Conservation (phyloP, 345 rosid species). For the Garcia nutans region DNA sequence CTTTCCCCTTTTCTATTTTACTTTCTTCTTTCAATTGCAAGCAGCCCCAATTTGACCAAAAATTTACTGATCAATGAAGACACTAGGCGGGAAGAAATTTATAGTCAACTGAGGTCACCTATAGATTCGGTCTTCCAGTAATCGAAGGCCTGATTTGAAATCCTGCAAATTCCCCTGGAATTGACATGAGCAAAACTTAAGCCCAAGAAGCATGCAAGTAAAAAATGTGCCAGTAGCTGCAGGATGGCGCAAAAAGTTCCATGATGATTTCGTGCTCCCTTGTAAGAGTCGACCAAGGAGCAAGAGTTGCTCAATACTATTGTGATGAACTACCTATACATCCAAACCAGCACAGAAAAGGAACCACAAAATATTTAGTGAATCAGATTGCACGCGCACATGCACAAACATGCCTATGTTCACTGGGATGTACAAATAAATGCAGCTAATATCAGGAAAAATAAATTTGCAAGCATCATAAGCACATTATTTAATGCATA, state of each 20-base stretch:
- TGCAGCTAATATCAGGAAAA: neutral
- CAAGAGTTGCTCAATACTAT: slow-evolving; percentile 90
- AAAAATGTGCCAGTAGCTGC: slow-evolving; percentile 96
- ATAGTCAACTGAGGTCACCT: slow-evolving; percentile 44
- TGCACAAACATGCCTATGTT: neutral
- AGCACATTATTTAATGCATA: neutral
- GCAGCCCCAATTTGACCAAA: neutral
- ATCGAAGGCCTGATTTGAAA: slow-evolving; percentile 84
- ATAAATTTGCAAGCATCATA: neutral
- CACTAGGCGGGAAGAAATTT: neutral
- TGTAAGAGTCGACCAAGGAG: slow-evolving; percentile 90
- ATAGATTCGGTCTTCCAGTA: slow-evolving; percentile 89
- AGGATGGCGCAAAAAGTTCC: slow-evolving; percentile 97
- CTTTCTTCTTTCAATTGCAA: slow-evolving; percentile 2
- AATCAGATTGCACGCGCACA: neutral
- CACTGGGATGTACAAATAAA: neutral
- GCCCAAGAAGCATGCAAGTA: slow-evolving; percentile 95
- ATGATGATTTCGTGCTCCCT: slow-evolving; percentile 75
- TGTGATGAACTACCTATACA: slow-evolving; percentile 80
- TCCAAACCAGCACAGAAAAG: slow-evolving; percentile 19
- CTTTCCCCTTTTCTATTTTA: neutral
- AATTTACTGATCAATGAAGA: neutral
- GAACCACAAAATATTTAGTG: neutral
- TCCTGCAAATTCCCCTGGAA: slow-evolving; percentile 81
- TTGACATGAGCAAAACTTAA: slow-evolving; percentile 90